A percentile compares a stretch with the other conserved stretches of the same genome.
Evolutionary conservation across 345 rosid species (phyloP).

Genomic region (Lepidium sativum): DNA sequence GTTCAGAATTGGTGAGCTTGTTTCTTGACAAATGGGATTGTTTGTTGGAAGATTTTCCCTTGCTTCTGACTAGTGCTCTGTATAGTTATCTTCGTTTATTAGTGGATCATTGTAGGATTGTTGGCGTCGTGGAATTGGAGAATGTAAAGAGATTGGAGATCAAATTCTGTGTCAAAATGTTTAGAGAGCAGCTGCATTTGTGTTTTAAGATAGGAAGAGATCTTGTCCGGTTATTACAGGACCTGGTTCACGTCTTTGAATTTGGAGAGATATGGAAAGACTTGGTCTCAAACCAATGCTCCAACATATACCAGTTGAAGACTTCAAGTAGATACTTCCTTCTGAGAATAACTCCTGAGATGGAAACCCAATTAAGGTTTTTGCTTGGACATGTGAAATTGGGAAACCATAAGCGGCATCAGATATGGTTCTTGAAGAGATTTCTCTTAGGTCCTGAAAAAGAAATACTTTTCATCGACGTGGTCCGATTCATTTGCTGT

Average conservation of each 20-base stretch:
- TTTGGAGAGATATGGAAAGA: conserved; percentile 56
- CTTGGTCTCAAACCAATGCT: conserved; percentile 39
- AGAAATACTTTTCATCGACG: conserved; percentile 54
- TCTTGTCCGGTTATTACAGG: conserved; percentile 61
- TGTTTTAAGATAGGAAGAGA: conserved; percentile 74
- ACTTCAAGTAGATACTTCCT: conserved; percentile 61
- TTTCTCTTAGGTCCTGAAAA: conserved; percentile 45
- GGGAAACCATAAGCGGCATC: conserved; percentile 67
- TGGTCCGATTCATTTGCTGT: conserved; percentile 71
- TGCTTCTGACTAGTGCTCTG: conserved; percentile 52
- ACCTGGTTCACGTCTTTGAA: conserved; percentile 60
- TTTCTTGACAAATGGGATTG: conserved; percentile 42
- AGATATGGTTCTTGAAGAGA: conserved; percentile 67
- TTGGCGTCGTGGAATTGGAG: conserved; percentile 27
- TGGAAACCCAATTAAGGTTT: conserved; percentile 69
- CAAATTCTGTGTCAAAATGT: conserved; percentile 64
- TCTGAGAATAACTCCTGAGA: conserved; percentile 56
- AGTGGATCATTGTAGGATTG: conserved; percentile 58
- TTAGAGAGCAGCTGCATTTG: conserved; percentile 53
- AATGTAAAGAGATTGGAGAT: conserved; percentile 49
- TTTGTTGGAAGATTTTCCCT: conserved; percentile 49
- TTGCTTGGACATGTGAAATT: conserved; percentile 64
- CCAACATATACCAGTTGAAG: conserved; percentile 40
- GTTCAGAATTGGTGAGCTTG: conserved; percentile 52
- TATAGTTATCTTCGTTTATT: conserved; percentile 59